A percentile compares a stretch with the other conserved stretches of the same genome.
phyloP scores from a whole-genome alignment of 2,329 filamentous ascomycete genomes.

The Phialophora chinensis region DNA sequence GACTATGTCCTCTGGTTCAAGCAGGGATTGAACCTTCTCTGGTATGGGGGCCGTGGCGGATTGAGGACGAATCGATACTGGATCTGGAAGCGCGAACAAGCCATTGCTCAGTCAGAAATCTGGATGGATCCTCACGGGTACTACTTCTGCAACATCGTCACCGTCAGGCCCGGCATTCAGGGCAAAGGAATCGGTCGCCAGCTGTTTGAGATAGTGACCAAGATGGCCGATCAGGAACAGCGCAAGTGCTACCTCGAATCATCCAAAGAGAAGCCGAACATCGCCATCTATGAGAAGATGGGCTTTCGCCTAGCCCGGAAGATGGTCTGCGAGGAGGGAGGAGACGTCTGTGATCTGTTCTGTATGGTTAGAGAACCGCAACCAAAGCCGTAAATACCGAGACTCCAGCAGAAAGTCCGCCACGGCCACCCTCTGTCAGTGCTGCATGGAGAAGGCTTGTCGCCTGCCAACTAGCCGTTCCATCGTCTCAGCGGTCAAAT shows the following conservation, averaged over 20 bases:
- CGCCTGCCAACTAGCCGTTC: background rate
- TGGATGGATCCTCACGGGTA: slow-evolving; percentile 72
- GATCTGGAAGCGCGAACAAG: slow-evolving; percentile 73
- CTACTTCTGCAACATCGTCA: slow-evolving; percentile 78
- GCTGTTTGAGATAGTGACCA: slow-evolving; percentile 68
- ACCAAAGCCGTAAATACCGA: slow-evolving; percentile 14
- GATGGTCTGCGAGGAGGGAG: slow-evolving; percentile 69
- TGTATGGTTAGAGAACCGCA: slow-evolving; percentile 40
- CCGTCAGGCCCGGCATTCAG: slow-evolving; percentile 69
- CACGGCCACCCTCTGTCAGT: background rate
- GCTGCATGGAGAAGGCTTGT: background rate
- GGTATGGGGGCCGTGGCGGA: slow-evolving; percentile 69
- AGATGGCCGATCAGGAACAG: slow-evolving; percentile 67
- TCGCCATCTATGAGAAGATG: slow-evolving; percentile 72
- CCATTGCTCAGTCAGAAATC: slow-evolving; percentile 63
- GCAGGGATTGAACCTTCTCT: slow-evolving; percentile 71
- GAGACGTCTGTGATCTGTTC: slow-evolving; percentile 61
- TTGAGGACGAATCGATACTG: slow-evolving; percentile 70
- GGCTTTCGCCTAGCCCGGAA: slow-evolving; percentile 70
- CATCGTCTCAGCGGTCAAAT: background rate
- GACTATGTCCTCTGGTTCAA: slow-evolving; percentile 69
- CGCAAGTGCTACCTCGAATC: slow-evolving; percentile 74
- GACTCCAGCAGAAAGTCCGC: background rate
- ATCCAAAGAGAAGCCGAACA: slow-evolving; percentile 70
- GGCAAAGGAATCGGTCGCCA: slow-evolving; percentile 69